Percentiles rank a stretch among this genome's conserved stretches.
Conservation (phyloP, 1,139 yeast species). For the Debaryomyces psychrophilus region DNA sequence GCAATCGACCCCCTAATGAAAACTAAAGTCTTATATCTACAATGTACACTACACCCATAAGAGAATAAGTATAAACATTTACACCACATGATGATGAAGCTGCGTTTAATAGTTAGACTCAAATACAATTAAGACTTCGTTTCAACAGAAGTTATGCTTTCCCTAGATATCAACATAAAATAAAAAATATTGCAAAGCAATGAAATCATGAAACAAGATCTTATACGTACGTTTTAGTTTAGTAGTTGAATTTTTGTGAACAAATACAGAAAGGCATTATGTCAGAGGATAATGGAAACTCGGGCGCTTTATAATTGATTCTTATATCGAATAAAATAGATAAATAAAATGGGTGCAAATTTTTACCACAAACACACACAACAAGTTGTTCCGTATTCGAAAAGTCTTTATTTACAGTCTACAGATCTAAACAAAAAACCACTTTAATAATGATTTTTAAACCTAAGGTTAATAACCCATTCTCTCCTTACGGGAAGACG, state of each 20-base stretch:
- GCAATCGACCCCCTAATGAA: background rate
- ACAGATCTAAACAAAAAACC: background rate
- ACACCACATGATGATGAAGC: background rate
- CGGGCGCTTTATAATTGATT: too few relatives aligned
- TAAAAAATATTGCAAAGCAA: too few relatives aligned
- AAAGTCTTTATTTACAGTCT: background rate
- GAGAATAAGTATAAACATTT: background rate
- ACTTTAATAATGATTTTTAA: background rate
- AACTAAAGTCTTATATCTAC: background rate
- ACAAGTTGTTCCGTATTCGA: background rate
- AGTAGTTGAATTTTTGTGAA: too few relatives aligned
- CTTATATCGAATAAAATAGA: too few relatives aligned
- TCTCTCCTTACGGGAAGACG: background rate
- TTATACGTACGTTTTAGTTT: too few relatives aligned
- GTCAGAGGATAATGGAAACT: too few relatives aligned
- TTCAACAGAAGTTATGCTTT: too few relatives aligned
- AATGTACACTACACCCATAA: background rate
- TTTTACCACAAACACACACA: background rate
- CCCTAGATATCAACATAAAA: too few relatives aligned
- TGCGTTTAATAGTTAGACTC: too few relatives aligned
- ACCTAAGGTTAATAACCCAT: background rate
- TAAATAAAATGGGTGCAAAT: conserved; percentile 1
- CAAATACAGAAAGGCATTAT: too few relatives aligned
- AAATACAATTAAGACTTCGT: too few relatives aligned
- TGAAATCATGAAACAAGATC: too few relatives aligned